Base-by-base conservation (phyloP, 2,329 filamentous ascomycete genomes). In the Colletotrichum higginsianum region DNA sequence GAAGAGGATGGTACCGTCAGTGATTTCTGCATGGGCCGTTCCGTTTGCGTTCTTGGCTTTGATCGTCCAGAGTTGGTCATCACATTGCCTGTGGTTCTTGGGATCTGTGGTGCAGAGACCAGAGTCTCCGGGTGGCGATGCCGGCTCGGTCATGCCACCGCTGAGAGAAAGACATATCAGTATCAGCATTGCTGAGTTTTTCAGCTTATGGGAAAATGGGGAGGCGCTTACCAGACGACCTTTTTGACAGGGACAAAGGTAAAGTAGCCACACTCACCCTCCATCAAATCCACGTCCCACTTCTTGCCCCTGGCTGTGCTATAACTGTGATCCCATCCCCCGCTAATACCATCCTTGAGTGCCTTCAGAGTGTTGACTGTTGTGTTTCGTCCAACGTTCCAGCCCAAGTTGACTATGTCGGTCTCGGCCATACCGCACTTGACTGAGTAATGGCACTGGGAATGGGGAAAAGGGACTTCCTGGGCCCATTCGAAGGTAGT, bases 381-480 rank as follows among this genome's bases (percentile, higher is more conserved):
- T 55, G 81, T 76, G 2, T 63, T 82, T 1, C 78, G 79, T 53
- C 79, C 80, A 77, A 78, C 78, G 1, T 75, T 76, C 61, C 78
- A 77, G 4, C 79, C 77, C 13, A 60, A 55, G 8, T 16, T 64
- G n/a, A 12, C 81, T 71, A 81, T 78, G 78, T 47, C 79, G 74
- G 61, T 78, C 46, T 75, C 61, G 2, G 47, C 12, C 78, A 72
- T 77, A 74, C 46, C 78, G 78, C 23, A 79, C 75, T 72, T 76
- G 77, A 13, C 79, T 76, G 81, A 80, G 78, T 3, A 77, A 78
- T 73, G 79, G 75, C 65, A 80, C 75, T 74, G 78, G 76, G 56
- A 83, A 79, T 67, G 76, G 78, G 66, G 79, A 78, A 82, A 71
- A 78, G 81, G 81, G 79, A 81, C 47, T 35, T 83, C 38, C 42